These are phyloP conservation scores for Metarhizium humberi DNA, from an alignment of 2,329 filamentous ascomycete genomes.

Conservation along the genomic window DNA sequence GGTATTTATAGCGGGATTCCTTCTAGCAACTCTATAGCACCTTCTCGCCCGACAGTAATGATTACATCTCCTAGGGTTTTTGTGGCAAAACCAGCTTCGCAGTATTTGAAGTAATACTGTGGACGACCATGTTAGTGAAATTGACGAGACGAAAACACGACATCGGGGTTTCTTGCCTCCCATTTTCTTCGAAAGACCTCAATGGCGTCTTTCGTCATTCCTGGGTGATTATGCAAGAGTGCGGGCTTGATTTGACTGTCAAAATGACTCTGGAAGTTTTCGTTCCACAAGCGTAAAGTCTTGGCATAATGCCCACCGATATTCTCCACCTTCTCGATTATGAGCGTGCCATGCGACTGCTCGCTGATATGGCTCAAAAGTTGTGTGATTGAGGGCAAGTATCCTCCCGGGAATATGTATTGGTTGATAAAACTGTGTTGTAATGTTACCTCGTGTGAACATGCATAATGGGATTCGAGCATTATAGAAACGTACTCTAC, in stretches of 20 bases:
- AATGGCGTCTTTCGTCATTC: constrained; percentile 51
- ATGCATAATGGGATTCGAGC: too few species aligned
- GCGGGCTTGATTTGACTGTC: constrained; percentile 50
- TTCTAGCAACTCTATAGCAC: constrained; percentile 59
- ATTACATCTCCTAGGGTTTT: constrained; percentile 67
- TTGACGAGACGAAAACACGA: constrained; percentile 7
- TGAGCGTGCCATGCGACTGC: constrained; percentile 50
- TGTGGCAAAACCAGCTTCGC: constrained; percentile 62
- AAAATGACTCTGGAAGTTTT: constrained; percentile 57
- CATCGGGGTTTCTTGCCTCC: constrained; percentile 38
- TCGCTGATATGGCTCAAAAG: constrained; percentile 49
- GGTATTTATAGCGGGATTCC: constrained; percentile 48
- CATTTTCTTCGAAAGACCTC: constrained; percentile 63
- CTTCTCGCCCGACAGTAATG: constrained; percentile 58
- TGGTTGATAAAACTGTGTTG: constrained; percentile 55
- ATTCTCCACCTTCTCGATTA: constrained; percentile 60
- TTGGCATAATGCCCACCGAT: constrained; percentile 68
- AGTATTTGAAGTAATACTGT: constrained; percentile 67
- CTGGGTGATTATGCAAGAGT: constrained; percentile 45
- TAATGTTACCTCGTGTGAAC: constrained; percentile 1
- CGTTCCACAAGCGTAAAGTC: constrained; percentile 57
- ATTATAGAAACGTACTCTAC: constrained; percentile 41
- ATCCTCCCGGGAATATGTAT: constrained; percentile 73
- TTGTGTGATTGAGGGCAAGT: constrained; percentile 51
- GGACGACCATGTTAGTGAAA: background rate